These are phyloP conservation scores for Wickerhamomyces rabaulensis DNA, from an alignment of 805 yeast genomes.

Conservation along the genomic window DNA sequence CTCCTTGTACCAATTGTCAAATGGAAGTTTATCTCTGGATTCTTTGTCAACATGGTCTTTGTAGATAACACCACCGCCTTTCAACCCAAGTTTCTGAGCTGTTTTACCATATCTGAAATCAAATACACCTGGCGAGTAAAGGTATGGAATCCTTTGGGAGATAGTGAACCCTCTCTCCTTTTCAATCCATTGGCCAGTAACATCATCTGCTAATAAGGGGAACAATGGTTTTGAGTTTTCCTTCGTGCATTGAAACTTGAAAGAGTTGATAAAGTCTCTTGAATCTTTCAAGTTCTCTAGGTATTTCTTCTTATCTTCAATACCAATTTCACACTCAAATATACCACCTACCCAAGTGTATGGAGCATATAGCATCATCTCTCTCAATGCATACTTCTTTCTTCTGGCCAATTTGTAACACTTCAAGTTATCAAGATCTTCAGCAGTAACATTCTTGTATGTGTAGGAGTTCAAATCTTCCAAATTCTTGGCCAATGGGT, in stretches of 20 bases:
- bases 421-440: slow-evolving; percentile 22
- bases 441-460: slow-evolving; percentile 9
- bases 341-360: slow-evolving; percentile 60
- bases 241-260: slow-evolving; percentile 31
- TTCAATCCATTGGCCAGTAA: slow-evolving; percentile 42
- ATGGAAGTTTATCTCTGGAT: slow-evolving; percentile 15
- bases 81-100: slow-evolving; percentile 21
- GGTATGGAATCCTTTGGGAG: slow-evolving; percentile 47
- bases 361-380: slow-evolving; percentile 46
- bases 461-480: slow-evolving; percentile 11
- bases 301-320: slow-evolving; percentile 22
- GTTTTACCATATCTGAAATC: slow-evolving; percentile 29
- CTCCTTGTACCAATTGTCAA: slow-evolving; percentile 40
- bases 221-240: slow-evolving; percentile 38
- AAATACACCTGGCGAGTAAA: slow-evolving; percentile 43
- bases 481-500: slow-evolving; percentile 9
- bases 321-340: slow-evolving; percentile 42
- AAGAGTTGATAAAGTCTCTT: slow-evolving; percentile 5
- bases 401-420: slow-evolving; percentile 60
- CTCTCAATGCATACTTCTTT: slow-evolving; percentile 42
- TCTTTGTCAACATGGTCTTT: slow-evolving; percentile 8
- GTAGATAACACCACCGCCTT: slow-evolving; percentile 1
- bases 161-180: slow-evolving; percentile 19
- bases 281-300: slow-evolving; percentile 14
- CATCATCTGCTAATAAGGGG: slow-evolving; percentile 58